phyloP scores from a whole-genome alignment of 352 stramenopile species.

The Globisporangium recalcitrans region DNA sequence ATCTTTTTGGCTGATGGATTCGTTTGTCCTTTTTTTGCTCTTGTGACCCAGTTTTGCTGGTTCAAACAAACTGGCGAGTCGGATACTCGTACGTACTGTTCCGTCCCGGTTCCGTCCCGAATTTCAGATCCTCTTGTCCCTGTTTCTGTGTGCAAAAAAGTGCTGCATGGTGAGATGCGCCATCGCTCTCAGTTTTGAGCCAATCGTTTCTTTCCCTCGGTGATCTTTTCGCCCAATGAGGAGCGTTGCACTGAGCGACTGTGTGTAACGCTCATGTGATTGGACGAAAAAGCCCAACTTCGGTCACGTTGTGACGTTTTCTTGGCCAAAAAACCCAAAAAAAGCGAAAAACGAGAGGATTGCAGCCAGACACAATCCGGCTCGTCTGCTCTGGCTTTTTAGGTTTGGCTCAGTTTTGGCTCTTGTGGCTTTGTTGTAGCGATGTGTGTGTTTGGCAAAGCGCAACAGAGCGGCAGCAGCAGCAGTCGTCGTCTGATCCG shows the following conservation, averaged over 20 bases:
- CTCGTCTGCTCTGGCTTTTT: neutral
- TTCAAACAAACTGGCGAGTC: neutral
- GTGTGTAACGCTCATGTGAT: too few relatives aligned
- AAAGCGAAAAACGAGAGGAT: too few relatives aligned
- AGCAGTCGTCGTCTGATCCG: neutral
- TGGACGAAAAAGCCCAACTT: neutral
- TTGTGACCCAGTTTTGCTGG: too few relatives aligned
- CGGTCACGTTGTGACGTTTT: neutral
- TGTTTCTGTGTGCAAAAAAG: neutral
- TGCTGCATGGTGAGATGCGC: too few relatives aligned
- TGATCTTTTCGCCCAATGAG: neutral
- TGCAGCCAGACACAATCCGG: neutral
- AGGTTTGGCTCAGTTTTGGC: neutral
- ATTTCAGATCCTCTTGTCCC: neutral
- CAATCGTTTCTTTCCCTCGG: neutral
- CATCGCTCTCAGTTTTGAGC: too few relatives aligned
- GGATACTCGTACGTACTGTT: conserved; percentile 7
- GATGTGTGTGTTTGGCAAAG: neutral
- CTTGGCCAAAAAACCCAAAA: neutral
- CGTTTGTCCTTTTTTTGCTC: too few relatives aligned
- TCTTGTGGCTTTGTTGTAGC: neutral
- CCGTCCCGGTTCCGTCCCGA: neutral
- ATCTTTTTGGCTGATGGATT: too few relatives aligned
- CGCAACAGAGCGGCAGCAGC: neutral
- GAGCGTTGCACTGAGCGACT: neutral